Evolutionary conservation across 176 grass and related monocot species (phyloP), one percentile per base, ranked within the genome.

Genomic region (Oryza brachyantha): DNA sequence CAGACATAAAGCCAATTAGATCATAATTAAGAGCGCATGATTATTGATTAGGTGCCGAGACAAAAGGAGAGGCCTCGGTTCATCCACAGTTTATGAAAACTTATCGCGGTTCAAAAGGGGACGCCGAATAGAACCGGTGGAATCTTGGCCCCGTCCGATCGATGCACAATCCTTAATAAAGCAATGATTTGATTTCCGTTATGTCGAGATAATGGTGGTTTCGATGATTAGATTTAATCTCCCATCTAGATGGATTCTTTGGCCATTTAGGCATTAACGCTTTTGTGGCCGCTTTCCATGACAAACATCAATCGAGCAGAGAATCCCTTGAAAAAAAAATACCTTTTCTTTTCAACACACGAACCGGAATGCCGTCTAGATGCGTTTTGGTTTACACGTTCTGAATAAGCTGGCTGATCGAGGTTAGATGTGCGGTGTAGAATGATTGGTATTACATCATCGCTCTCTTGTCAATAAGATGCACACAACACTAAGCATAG

Each of bases 31-130:
- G 48, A 52, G 70, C 39, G 24, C 0, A 43, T 55, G n/a, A 68
- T 35, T 50, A 74, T 68, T 52, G 87, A 70, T 80, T 84, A 71
- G 79, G 75, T 63, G 54, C 88, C 74, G 21, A 83, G 83, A 81
- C 61, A 64, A 90, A 90, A 90, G 83, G 79, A 90, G 74, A 60
- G 83, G 83, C 74, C 64, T 64, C 25, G 1, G 75, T 83, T 79
- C 83, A 78, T 28, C 54, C 8, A 2, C 3, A 3, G 14, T 83
- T 64, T 67, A 83, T 76, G 5, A 86, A 86, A 82, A 29, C 76
- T 55, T 73, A 66, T 81, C 78, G 14, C 28, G 3, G 68, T 10
- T 82, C 38, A 59, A 70, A 82, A 85, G 72, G 29, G 1, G 25
- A 6, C 7, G 13, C 19, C 21, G 69, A 75, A 79, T 54, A 34